These are phyloP conservation scores for Lachancea sp. DNA, from an alignment of 805 yeast genomes.

Conservation along the genomic window DNA sequence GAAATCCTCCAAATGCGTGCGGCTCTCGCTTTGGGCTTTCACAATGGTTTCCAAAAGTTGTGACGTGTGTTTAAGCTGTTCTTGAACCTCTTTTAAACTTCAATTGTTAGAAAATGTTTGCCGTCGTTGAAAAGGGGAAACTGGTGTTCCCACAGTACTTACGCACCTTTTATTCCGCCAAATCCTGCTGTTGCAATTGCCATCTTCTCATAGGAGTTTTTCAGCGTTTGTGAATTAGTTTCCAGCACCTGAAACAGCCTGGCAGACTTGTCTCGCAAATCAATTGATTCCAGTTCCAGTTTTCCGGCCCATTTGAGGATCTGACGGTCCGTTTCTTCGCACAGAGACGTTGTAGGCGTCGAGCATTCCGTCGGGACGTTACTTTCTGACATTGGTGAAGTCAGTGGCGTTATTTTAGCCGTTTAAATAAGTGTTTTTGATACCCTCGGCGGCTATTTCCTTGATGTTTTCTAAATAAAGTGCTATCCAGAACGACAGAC, in stretches of 20 bases:
- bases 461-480: background rate
- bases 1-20: background rate
- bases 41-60: background rate
- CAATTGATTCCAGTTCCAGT: slow-evolving; percentile 44
- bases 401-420: background rate
- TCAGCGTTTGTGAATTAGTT: slow-evolving; percentile 13
- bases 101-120: slow-evolving; percentile 1
- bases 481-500: background rate
- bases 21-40: background rate
- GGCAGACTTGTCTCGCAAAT: slow-evolving; percentile 32
- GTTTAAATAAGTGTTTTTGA: too few relatives aligned
- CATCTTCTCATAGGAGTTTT: slow-evolving; percentile 10
- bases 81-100: background rate
- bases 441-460: slow-evolving; percentile 1
- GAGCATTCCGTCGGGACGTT: slow-evolving; percentile 7
- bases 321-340: slow-evolving; percentile 22
- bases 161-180: slow-evolving; percentile 14
- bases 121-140: background rate
- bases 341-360: slow-evolving; percentile 1
- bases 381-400: slow-evolving; percentile 5
- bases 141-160: background rate
- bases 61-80: background rate
- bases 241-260: slow-evolving; percentile 16
- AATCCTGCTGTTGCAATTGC: slow-evolving; percentile 7
- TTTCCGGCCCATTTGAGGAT: slow-evolving; percentile 44